Conservation (phyloP, 768 basidiomycete genomes). For the Leccinum obscurum region DNA sequence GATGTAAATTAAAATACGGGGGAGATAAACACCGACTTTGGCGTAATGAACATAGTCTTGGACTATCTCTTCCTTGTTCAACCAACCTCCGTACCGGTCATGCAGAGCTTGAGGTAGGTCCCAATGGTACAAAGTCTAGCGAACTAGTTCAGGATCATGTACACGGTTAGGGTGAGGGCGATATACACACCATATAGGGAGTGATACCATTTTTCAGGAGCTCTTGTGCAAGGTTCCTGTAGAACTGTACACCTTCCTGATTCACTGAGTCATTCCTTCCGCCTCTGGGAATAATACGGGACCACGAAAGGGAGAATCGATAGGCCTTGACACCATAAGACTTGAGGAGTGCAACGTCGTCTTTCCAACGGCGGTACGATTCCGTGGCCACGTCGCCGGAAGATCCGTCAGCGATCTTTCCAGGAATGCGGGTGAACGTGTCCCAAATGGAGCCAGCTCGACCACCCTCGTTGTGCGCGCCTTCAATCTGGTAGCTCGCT, state of each 20-base stretch:
- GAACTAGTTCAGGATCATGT: background rate
- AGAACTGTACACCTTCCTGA: constrained; percentile 67
- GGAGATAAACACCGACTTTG: constrained; percentile 31
- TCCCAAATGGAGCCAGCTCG: constrained; percentile 80
- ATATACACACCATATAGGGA: constrained; percentile 60
- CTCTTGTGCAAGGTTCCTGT: constrained; percentile 70
- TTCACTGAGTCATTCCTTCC: constrained; percentile 75
- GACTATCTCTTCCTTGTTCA: constrained; percentile 25
- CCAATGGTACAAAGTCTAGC: background rate
- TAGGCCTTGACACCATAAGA: constrained; percentile 72
- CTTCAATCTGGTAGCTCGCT: constrained; percentile 81
- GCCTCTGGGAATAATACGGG: constrained; percentile 73
- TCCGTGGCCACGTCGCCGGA: constrained; percentile 74
- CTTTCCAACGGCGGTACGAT: constrained; percentile 70
- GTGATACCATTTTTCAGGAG: constrained; percentile 64
- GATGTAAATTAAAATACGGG: background rate
- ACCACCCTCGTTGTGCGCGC: constrained; percentile 59
- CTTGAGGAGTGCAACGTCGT: constrained; percentile 64
- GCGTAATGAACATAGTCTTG: constrained; percentile 68
- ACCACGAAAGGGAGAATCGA: constrained; percentile 80
- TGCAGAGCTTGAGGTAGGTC: background rate
- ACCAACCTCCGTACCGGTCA: background rate
- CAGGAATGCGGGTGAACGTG: constrained; percentile 65
- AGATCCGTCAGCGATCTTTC: constrained; percentile 68
- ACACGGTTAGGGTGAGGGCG: background rate